Evolutionary conservation across 441 rosid genomes (phyloP).

Genomic region (Manihot esculenta): DNA sequence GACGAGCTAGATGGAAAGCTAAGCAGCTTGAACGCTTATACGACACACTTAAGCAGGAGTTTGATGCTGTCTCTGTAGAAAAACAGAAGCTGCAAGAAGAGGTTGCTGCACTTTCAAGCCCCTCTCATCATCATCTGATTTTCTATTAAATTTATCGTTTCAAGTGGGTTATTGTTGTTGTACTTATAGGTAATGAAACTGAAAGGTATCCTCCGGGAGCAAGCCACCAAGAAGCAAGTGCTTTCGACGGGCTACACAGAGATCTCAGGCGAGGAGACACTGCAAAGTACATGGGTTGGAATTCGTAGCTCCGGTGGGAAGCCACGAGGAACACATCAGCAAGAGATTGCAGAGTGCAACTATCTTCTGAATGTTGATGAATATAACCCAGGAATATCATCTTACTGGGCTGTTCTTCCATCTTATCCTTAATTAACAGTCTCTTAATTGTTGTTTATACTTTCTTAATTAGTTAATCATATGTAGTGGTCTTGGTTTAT

Average conservation of each 20-base stretch:
- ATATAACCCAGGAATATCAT: conserved; percentile 27
- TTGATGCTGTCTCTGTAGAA: conserved; percentile 56
- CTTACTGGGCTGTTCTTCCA: conserved; percentile 39
- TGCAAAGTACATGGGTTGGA: conserved; percentile 62
- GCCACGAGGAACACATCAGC: conserved; percentile 4
- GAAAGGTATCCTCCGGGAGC: conserved; percentile 59
- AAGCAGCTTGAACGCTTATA: conserved; percentile 80
- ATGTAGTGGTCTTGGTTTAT: no score
- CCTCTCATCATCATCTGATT: no score
- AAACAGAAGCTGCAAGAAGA: conserved; percentile 77
- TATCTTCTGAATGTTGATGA: conserved; percentile 38
- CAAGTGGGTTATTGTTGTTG: neutral
- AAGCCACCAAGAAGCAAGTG: conserved; percentile 52
- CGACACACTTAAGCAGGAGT: conserved; percentile 65
- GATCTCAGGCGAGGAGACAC: conserved; percentile 65
- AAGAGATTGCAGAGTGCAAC: conserved; percentile 35
- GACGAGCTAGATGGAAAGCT: conserved; percentile 91
- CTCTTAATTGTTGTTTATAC: neutral
- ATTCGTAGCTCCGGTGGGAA: conserved; percentile 33
- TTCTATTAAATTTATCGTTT: neutral
- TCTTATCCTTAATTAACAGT: conserved; percentile 20
- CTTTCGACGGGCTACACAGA: conserved; percentile 51
- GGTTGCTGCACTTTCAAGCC: conserved; percentile 34
- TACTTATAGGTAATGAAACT: conserved; percentile 57
- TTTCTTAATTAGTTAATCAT: neutral